phyloP scores from a whole-genome alignment of 169 alveolate species.

The Perkinsus marinus region DNA sequence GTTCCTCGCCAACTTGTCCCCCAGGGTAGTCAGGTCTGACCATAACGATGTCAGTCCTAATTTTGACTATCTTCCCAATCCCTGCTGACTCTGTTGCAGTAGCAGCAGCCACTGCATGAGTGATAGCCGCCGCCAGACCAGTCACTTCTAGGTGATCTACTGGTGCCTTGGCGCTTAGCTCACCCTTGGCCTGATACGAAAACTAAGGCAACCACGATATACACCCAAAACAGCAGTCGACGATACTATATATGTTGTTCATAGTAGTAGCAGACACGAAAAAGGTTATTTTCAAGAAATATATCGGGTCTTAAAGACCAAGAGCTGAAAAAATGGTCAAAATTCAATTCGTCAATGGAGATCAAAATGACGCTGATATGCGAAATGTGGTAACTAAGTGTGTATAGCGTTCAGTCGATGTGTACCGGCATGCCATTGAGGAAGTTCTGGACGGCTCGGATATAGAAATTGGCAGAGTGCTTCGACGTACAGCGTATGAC shows the following conservation, averaged over 20 bases:
- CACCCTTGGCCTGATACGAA: not conserved
- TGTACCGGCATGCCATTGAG: not conserved
- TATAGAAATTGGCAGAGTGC: not conserved
- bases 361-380: too few species aligned
- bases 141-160: not conserved
- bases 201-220: too few species aligned
- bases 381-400: too few species aligned
- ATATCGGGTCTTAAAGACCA: too few species aligned
- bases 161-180: not conserved
- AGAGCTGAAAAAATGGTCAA: too few species aligned
- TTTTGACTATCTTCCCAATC: not conserved
- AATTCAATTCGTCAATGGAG: too few species aligned
- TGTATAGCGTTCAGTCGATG: too few species aligned
- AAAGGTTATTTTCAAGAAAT: too few species aligned
- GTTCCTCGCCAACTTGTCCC: not conserved
- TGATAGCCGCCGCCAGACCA: not conserved
- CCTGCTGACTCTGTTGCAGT: not conserved
- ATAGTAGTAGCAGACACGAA: too few species aligned
- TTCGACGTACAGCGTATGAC: not conserved
- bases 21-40: not conserved
- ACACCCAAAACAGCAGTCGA: too few species aligned
- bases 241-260: too few species aligned
- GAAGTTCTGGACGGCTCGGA: not conserved
- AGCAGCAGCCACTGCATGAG: not conserved
- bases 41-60: not conserved